Percentiles rank a stretch among this genome's conserved stretches.
Evolutionary conservation across 306 rosid species (phyloP).

Genomic region (Castanea crenata): DNA sequence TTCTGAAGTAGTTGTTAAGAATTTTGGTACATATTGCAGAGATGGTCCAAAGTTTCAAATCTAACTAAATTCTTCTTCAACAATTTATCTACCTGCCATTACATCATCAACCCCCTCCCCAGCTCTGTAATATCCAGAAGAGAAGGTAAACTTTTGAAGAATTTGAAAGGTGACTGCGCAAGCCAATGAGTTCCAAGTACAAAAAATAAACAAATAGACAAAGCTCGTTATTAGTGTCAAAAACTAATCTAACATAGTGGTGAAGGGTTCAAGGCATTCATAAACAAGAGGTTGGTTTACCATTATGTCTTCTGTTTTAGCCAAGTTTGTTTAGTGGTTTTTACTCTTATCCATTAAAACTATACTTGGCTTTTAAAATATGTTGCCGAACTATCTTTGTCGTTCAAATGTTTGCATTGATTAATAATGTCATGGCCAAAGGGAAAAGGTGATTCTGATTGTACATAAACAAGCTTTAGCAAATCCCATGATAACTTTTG

Average conservation of each 20-base stretch:
- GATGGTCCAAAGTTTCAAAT: constrained; percentile 24
- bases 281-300: neutral
- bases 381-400: neutral
- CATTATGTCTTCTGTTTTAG: no score
- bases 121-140: neutral
- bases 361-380: neutral
- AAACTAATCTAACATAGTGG: neutral
- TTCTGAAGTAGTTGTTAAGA: constrained; percentile 13
- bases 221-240: neutral
- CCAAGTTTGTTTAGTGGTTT: no score
- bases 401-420: neutral
- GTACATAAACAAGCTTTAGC: neutral
- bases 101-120: neutral
- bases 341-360: neutral
- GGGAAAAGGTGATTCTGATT: neutral
- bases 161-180: neutral
- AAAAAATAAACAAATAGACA: neutral
- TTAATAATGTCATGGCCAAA: neutral
- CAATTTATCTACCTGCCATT: constrained; percentile 4
- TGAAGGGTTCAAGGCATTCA: neutral
- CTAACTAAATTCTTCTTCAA: neutral
- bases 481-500: neutral
- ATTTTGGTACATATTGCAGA: constrained; percentile 15
- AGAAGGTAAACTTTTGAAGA: neutral
- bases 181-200: neutral